Base-by-base conservation (phyloP, 257 asterid species). In the Striga asiatica region DNA sequence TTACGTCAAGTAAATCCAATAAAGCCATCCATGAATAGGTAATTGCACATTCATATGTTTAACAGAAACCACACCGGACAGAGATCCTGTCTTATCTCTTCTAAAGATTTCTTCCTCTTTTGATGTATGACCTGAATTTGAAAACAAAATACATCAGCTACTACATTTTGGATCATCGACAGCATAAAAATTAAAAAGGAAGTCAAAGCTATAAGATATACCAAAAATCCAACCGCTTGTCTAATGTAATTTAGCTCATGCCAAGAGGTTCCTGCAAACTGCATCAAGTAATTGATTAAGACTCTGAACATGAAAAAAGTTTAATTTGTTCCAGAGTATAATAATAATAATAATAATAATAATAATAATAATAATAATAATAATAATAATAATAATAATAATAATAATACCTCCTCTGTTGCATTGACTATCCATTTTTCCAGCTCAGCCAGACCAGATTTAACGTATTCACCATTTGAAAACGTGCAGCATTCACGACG, bases 161-260 rank as follows among this genome's bases (percentile, higher is more conserved):
- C 61, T 7, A 55, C 54, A 50, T 5, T 25, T 37, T 39, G 17
- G 34, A 61, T 21, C 56, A n/a, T 23, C 18, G 54, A 20, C 24
- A 28, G 21, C 45, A 14, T 25, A 9, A 9, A 52, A 62, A 14
- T n/a, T n/a, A n/a, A 8, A 56, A 34, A 59, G 37, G 42, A 64
- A 54, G 50, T 61, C 9, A n/a, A n/a, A n/a, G n/a, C n/a, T 17
- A 66, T 14, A 24, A 24, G 18, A 16, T 65, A 64, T 77, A 91
- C 98, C 98, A 91, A 81, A 73, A 91, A 91, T 48, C 96, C 98
- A 77, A 92, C 97, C 47, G 99, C 99, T 76, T 92, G 99, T 70
- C 99, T 76, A 63, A 92, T 92, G 80, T 84, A 88, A 67, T 84
- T 84, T 56, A 92, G 82, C 70, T 92, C 99, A 66, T 88, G 97